Evolutionary conservation across 495 filamentous ascomycete species (phyloP).

Genomic region (Gamarada debralockiae): DNA sequence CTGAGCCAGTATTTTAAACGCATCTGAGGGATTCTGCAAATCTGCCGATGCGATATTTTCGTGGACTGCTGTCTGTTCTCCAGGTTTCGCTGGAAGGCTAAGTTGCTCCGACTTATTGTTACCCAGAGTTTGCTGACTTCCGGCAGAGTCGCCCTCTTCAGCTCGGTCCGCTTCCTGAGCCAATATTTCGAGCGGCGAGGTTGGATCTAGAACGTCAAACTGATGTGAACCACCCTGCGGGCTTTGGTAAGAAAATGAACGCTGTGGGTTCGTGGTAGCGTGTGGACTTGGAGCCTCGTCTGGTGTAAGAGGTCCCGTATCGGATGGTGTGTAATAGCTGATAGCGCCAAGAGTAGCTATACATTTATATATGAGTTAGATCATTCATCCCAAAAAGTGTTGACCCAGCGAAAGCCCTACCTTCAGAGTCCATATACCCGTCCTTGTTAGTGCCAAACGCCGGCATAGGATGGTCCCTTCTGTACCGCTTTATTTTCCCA

Average conservation of each 20-base stretch:
- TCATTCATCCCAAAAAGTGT: not conserved
- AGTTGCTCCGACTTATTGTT: not conserved
- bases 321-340: not conserved
- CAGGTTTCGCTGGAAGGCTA: not conserved
- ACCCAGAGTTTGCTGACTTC: not conserved
- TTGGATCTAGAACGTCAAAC: not conserved
- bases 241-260: not conserved
- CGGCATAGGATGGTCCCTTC: not conserved
- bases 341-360: not conserved
- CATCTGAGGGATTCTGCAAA: conserved; percentile 43
- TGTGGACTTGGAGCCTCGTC: conserved; percentile 2
- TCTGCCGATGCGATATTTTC: conserved; percentile 34
- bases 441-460: not conserved
- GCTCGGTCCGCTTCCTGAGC: conserved; percentile 35
- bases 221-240: not conserved
- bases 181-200: conserved; percentile 31
- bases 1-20: conserved; percentile 41
- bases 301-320: not conserved
- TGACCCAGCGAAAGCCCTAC: not conserved
- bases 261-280: not conserved
- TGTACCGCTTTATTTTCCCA: conserved; percentile 7
- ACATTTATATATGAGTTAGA: not conserved
- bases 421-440: not conserved
- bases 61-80: conserved; percentile 2
- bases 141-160: not conserved